These are phyloP conservation scores for Radiomyces spectabilis DNA, from an alignment of 192 early-diverging fungal genomes.

Conservation along the genomic window DNA sequence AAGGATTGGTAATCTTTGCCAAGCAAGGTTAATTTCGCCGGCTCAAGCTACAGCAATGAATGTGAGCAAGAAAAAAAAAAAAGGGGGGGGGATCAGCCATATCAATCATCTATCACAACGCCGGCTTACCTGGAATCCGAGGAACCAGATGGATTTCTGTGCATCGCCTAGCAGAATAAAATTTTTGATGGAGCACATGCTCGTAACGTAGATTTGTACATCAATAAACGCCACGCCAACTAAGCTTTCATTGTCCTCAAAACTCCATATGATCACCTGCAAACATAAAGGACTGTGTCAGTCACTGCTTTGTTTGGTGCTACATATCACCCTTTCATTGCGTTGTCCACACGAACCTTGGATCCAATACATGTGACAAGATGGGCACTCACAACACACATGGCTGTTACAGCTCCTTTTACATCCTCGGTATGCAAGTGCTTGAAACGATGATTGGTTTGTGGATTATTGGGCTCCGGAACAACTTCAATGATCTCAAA, in stretches of 20 bases:
- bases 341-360: slow-evolving; percentile 58
- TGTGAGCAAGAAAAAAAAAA: background rate
- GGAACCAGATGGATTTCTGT: slow-evolving; percentile 80
- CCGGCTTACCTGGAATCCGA: slow-evolving; percentile 83
- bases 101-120: too few relatives aligned
- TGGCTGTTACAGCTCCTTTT: slow-evolving; percentile 77
- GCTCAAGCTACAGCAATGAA: slow-evolving; percentile 61
- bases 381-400: slow-evolving; percentile 82
- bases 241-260: slow-evolving; percentile 74
- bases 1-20: slow-evolving; percentile 85
- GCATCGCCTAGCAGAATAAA: slow-evolving; percentile 84
- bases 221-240: slow-evolving; percentile 93
- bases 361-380: slow-evolving; percentile 81
- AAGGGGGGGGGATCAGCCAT: too few relatives aligned
- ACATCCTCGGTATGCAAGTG: slow-evolving; percentile 75
- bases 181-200: slow-evolving; percentile 76
- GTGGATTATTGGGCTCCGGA: slow-evolving; percentile 88
- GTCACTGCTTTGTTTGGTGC: too few relatives aligned
- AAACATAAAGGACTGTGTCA: too few relatives aligned
- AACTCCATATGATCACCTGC: slow-evolving; percentile 75
- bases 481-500: slow-evolving; percentile 97
- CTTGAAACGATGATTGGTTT: slow-evolving; percentile 91
- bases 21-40: slow-evolving; percentile 77
- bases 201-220: slow-evolving; percentile 84
- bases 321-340: too few relatives aligned